Base-by-base conservation (phyloP, 352 stramenopile species). In the Pythium folliculosum region DNA sequence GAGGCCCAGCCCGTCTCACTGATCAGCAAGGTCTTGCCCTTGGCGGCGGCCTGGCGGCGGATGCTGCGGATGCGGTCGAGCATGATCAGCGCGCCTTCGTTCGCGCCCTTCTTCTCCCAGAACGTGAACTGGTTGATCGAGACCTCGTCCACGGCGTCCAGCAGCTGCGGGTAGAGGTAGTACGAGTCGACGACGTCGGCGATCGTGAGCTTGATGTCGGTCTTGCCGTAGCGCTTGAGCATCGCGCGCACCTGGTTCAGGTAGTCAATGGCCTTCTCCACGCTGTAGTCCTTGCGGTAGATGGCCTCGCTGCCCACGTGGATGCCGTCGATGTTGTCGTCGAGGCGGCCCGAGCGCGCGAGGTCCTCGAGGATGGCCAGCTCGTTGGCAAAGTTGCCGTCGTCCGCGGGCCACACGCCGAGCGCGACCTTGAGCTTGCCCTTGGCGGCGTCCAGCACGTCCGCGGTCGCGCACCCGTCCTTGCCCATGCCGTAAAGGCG, bases 61-160 rank as follows among this genome's bases (percentile, higher is more conserved):
- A 90, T 69, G 35, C 69, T 75, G 43, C 77, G 77, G 8, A 91
- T 77, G 12, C 80, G 81, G 54, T 90, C 81, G 1, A 94, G 76
- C 27, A 79, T 83, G 10, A 74, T 67, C 7, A 76, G 63, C 10
- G 68, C 66, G 17, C 61, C 84, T n/a, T 91, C 80, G 17, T 77
- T 81, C 16, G 84, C 62, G 45, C 88, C 73, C 7, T 57, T 61
- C 6, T 61, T 53, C 49, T 92, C 84, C 86, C 86, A 94, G 69
- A 89, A 89, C 14, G 82, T 84, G 56, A 94, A 94, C 69, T 94
- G 80, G 75, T 92, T 94, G 40, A 90, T 76, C 21, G 78, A 86
- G 21, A 91, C 64, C 58, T 82, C 81, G 59, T 94, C 86, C 3
- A 91, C 82, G 0, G 79, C 82, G 21, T 89, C 69, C 25, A 91